phyloP scores from a whole-genome alignment of 2,329 filamentous ascomycete species.

The Calycina herbarum region DNA sequence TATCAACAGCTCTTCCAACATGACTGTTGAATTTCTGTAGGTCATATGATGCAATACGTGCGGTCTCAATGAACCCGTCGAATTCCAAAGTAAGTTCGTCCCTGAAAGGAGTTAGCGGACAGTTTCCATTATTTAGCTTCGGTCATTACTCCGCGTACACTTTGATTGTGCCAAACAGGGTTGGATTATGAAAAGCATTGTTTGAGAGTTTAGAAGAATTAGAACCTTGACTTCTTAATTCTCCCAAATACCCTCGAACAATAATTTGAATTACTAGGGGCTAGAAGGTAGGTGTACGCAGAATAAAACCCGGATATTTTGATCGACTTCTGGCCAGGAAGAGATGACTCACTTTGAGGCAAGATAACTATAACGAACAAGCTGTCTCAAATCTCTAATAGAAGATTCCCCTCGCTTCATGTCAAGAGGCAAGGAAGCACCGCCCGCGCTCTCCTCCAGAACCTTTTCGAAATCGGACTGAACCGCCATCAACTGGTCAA shows the following conservation, averaged over 20 bases:
- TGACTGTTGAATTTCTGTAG: conserved; percentile 76
- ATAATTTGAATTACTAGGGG: neutral
- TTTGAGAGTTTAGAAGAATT: neutral
- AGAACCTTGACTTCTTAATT: neutral
- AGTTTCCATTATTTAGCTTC: neutral
- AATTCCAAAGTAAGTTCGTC: conserved; percentile 76
- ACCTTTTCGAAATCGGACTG: conserved; percentile 78
- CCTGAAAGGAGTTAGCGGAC: conserved; percentile 37
- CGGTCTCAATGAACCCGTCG: conserved; percentile 71
- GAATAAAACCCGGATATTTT: neutral
- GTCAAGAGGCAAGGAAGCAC: conserved; percentile 68
- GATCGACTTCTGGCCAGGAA: neutral
- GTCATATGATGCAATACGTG: conserved; percentile 62
- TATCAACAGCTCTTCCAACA: conserved; percentile 72
- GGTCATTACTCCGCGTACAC: neutral
- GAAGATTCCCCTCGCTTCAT: conserved; percentile 77
- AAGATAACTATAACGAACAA: conserved; percentile 70
- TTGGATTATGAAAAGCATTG: neutral
- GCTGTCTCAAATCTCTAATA: conserved; percentile 70
- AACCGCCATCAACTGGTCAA: conserved; percentile 71
- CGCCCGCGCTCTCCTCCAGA: conserved; percentile 64
- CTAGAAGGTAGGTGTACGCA: neutral
- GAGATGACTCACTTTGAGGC: conserved; percentile 47
- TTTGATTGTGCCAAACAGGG: neutral
- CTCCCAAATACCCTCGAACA: neutral